Percentiles rank a stretch among this genome's conserved stretches.
Evolutionary conservation across 345 rosid species (phyloP).

Genomic region (Ceriops tagal): DNA sequence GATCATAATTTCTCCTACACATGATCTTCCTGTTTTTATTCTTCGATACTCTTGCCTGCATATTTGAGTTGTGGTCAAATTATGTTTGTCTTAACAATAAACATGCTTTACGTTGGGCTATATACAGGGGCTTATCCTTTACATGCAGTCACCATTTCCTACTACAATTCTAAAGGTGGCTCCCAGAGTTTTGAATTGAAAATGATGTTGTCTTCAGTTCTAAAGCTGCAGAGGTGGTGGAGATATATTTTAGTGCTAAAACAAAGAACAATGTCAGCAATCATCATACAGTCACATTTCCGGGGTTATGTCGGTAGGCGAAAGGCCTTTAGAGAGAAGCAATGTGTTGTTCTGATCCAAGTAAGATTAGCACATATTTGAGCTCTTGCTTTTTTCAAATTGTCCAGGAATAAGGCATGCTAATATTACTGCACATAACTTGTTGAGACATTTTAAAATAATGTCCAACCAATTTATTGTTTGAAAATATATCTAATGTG

Average conservation of each 20-base stretch:
- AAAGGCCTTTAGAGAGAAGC: conserved; percentile 42
- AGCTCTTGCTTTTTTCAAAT: not conserved
- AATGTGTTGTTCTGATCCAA: conserved; percentile 50
- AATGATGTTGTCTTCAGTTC: conserved; percentile 33
- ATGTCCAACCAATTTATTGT: no score
- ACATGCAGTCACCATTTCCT: conserved; percentile 14
- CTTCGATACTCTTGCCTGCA: not conserved
- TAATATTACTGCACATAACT: not conserved
- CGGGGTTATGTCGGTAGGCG: conserved; percentile 59
- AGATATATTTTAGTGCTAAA: conserved; percentile 44
- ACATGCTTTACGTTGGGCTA: conserved; percentile 10
- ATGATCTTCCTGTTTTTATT: conserved; percentile 10
- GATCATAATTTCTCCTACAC: conserved; percentile 11
- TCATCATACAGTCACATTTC: conserved; percentile 51
- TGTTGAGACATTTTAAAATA: not conserved
- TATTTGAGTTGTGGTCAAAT: not conserved
- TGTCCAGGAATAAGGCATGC: not conserved
- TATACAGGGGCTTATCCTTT: conserved; percentile 44
- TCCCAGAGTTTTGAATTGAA: conserved; percentile 29
- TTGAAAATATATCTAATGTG: no score
- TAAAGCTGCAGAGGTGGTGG: conserved; percentile 91
- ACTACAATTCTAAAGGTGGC: conserved; percentile 16
- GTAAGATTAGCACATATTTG: conserved; percentile 36
- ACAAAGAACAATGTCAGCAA: conserved; percentile 45
- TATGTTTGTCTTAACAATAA: conserved; percentile 7